Conservation (phyloP, 2,329 filamentous ascomycete species). For the Penicillium hesseltinei region DNA sequence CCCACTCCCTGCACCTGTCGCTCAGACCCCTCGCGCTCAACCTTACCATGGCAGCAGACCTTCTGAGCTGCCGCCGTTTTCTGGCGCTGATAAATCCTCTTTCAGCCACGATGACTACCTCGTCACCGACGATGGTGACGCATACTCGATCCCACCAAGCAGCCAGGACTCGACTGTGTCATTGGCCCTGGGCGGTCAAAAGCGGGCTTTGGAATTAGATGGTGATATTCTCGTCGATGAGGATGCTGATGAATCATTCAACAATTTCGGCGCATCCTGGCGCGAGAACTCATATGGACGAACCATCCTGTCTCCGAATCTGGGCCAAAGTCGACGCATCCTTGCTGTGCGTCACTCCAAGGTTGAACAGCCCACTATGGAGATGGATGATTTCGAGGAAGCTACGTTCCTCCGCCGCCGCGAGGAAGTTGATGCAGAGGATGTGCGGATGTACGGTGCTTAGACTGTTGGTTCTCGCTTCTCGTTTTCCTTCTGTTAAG, state of each 20-base stretch:
- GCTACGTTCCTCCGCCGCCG: constrained; percentile 4
- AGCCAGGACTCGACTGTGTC: constrained; percentile 38
- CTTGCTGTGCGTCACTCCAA: constrained; percentile 13
- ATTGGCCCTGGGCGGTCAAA: constrained; percentile 35
- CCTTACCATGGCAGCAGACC: constrained; percentile 12
- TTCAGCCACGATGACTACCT: constrained; percentile 16
- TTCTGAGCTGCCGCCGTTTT: constrained; percentile 74
- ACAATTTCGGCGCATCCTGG: constrained; percentile 27
- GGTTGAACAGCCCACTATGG: constrained; percentile 24
- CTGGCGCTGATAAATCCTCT: constrained; percentile 68
- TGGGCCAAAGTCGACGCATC: constrained; percentile 30
- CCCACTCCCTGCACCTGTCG: constrained; percentile 3
- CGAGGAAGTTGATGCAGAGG: constrained; percentile 25
- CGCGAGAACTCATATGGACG: constrained; percentile 28
- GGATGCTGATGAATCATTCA: constrained; percentile 36
- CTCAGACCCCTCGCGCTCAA: constrained; percentile 2
- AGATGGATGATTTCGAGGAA: constrained; percentile 33
- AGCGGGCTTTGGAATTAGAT: constrained; percentile 44
- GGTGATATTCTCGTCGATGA: constrained; percentile 39
- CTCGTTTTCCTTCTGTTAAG: not conserved
- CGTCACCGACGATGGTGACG: constrained; percentile 38
- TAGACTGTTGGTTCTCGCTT: constrained; percentile 11
- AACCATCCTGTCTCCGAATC: constrained; percentile 34
- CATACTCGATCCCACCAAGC: constrained; percentile 41
- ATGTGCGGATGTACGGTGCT: constrained; percentile 36